Base-by-base conservation (phyloP, 2,329 filamentous ascomycete species). In the Curvularia spicifera region DNA sequence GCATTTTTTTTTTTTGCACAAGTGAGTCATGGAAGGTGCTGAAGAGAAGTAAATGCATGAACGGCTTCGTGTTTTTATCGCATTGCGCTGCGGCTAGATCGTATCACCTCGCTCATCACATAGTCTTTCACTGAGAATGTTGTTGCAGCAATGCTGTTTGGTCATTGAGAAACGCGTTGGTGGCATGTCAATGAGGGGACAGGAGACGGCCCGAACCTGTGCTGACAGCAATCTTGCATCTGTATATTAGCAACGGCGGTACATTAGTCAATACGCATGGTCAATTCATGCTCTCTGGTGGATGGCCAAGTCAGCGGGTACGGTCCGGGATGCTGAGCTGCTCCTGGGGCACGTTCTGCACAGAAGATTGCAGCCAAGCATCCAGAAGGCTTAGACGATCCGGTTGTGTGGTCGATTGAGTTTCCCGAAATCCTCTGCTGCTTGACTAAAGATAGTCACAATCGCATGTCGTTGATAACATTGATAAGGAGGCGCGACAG, bases 251-350 rank as follows among this genome's bases (percentile, higher is more conserved):
- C 44, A 35, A 56, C 22, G 22, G 33, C 8, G n/a, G 15, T 33
- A 20, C 31, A 9, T n/a, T 33, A 52, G n/a, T 46, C 44, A 46
- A 31, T 29, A n/a, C 37, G 48, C 29, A 33, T 12, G 26, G 13
- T 13, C 15, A 29, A 31, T 24, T 39, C 51, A 56, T 43, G 49
- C 52, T 46, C 22, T 43, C 31, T 35, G 40, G 26, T 50, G 26
- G 29, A 54, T 49, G 47, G 59, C 56, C 59, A 44, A 44, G 56
- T 51, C 44, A 50, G 45, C 45, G 59, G 48, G 26, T 28, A 51
- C 35, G 22, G 50, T 40, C 48, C 39, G 49, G 31, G 44, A 29
- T 43, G 48, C 37, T 20, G 52, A 53, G 18, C 48, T 43, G 33
- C 45, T 31, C 39, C 40, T 42, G 15, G 12, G 40, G 22, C 40